Base-by-base conservation (phyloP, 495 filamentous ascomycete genomes). In the Penicillium manginii region DNA sequence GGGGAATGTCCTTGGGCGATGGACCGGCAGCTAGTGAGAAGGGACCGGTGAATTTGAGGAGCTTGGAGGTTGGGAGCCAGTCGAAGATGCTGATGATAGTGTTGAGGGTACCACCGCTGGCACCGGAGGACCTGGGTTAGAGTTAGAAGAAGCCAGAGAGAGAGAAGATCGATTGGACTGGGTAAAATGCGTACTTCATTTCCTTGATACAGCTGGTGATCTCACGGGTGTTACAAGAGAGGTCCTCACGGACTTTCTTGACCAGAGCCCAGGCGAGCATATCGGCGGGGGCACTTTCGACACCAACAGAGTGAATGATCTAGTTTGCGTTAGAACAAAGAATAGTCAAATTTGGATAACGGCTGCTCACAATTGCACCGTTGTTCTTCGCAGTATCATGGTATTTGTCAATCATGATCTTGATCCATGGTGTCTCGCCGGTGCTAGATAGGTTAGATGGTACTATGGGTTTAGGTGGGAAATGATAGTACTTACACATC, bases 241-340 rank as follows among this genome's bases (percentile, higher is more conserved):
- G 68, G 29, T 84, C 78, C 42, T 86, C 79, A 10, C 86, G 85
- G 50, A 94, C 81, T 45, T 81, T 71, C 22, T 82, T 81, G 33
- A 88, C 86, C 10, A 96, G 76, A 2, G 83, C 74, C 78, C 83
- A 96, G 32, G 91, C 80, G 35, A 92, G 70, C 19, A 97, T 77
- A 72, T 98, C 94, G 0, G 92, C 80, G 0, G 91, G 91, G 1
- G 87, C 91, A 37, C 90, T 93, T 67, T 98, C 94, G 48, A 97
- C 74, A 14, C 90, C 94, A 63, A 87, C 85, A 64, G 91, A 88
- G 9, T 91, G 90, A 52, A 98, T 92, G 56, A 97, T 89, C 83
- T 86, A 47, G 8, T 17, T n/a, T 19, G 8, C 4, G 50, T 79
- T 60, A 78, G 67, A 12, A 58, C 39, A 49, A 23, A 19, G 15